Percentiles rank a stretch among this genome's conserved stretches.
Evolutionary conservation across 2,329 filamentous ascomycete species (phyloP).

Genomic region (Epichloe amarillans): DNA sequence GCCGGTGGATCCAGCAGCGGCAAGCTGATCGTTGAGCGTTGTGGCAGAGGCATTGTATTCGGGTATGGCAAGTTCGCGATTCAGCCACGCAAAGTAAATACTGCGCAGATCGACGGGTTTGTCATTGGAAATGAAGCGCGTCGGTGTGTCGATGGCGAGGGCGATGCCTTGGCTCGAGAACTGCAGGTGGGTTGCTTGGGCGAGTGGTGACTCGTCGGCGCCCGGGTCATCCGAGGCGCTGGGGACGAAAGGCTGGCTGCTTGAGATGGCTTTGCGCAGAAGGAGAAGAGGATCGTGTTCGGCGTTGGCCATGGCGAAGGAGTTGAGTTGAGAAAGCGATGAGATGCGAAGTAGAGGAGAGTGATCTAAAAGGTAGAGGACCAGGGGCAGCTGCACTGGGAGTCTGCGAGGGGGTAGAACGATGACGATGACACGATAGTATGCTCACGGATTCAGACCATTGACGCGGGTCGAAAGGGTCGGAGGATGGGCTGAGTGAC

Average conservation of each 20-base stretch:
- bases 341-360: background rate
- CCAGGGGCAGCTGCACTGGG: too few relatives aligned
- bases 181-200: slow-evolving; percentile 64
- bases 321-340: slow-evolving; percentile 20
- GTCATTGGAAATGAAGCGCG: slow-evolving; percentile 73
- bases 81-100: slow-evolving; percentile 92
- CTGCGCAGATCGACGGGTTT: slow-evolving; percentile 74
- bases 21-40: slow-evolving; percentile 66
- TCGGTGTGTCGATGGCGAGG: slow-evolving; percentile 58
- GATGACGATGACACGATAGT: too few relatives aligned
- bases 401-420: too few relatives aligned
- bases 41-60: slow-evolving; percentile 82
- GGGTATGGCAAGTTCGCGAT: slow-evolving; percentile 77
- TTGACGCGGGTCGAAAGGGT: too few relatives aligned
- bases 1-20: slow-evolving; percentile 43
- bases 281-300: slow-evolving; percentile 69
- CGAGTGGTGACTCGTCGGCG: slow-evolving; percentile 49
- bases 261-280: slow-evolving; percentile 70
- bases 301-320: slow-evolving; percentile 39
- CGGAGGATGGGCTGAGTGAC: too few relatives aligned
- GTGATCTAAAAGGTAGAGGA: too few relatives aligned
- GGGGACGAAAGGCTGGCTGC: slow-evolving; percentile 55
- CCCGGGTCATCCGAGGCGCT: slow-evolving; percentile 56
- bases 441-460: too few relatives aligned
- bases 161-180: slow-evolving; percentile 52